phyloP scores from a whole-genome alignment of 2,329 filamentous ascomycete genomes.

The Thermoascus crustaceus region DNA sequence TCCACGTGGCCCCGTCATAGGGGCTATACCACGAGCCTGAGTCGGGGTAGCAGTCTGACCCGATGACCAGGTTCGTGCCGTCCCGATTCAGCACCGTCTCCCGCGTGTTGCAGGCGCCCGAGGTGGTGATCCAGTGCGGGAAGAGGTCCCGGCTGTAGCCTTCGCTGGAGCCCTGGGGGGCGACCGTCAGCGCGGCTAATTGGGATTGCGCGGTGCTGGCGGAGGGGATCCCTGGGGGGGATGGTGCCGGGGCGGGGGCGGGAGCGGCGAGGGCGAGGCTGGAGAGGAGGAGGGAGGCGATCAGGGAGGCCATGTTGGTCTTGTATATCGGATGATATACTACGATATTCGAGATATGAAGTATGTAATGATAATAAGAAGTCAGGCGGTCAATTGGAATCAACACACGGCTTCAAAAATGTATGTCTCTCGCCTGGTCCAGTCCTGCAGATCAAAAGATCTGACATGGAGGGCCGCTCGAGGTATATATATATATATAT shows the following conservation, averaged over 20 bases:
- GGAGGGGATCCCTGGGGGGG: slow-evolving; percentile 56
- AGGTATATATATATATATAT: too few species aligned
- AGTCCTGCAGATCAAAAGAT: too few species aligned
- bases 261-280: slow-evolving; percentile 11
- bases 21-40: slow-evolving; percentile 63
- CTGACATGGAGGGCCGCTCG: too few species aligned
- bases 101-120: slow-evolving; percentile 61
- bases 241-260: slow-evolving; percentile 20
- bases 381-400: too few species aligned
- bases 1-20: slow-evolving; percentile 68
- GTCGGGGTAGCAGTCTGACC: slow-evolving; percentile 53
- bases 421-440: too few species aligned
- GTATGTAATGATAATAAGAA: too few species aligned
- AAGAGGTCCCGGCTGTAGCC: slow-evolving; percentile 61
- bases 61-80: slow-evolving; percentile 54
- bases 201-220: slow-evolving; percentile 48
- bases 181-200: slow-evolving; percentile 53
- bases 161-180: slow-evolving; percentile 45
- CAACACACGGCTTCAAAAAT: too few species aligned
- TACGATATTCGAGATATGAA: too few species aligned
- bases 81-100: slow-evolving; percentile 69
- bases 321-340: too few species aligned
- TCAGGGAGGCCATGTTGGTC: too few species aligned
- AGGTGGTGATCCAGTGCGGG: slow-evolving; percentile 61
- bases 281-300: too few species aligned